A percentile compares a stretch with the other conserved stretches of the same genome.
phyloP scores from a whole-genome alignment of 2,329 filamentous ascomycete genomes.

The Massarina eburnea region DNA sequence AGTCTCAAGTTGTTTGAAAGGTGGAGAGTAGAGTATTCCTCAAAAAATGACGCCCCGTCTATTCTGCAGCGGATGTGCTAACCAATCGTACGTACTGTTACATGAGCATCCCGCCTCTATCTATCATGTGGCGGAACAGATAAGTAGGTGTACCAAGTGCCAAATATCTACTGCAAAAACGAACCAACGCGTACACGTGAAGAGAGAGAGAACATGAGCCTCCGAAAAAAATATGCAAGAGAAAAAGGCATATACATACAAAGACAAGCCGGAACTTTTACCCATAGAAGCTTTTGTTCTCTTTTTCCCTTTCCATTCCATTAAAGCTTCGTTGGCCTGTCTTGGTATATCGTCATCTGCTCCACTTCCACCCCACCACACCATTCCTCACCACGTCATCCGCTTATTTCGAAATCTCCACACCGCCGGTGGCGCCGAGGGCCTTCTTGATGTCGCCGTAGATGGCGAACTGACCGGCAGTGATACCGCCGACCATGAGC shows the following conservation, averaged over 20 bases:
- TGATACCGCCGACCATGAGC: constrained; percentile 67
- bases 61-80: constrained; percentile 32
- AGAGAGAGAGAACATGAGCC: constrained; percentile 22
- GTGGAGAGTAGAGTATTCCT: constrained; percentile 2
- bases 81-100: constrained; percentile 35
- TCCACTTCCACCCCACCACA: constrained; percentile 14
- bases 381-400: neutral
- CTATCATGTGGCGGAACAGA: constrained; percentile 16
- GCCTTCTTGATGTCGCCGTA: constrained; percentile 68
- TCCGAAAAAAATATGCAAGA: constrained; percentile 32
- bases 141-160: no score
- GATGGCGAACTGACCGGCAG: constrained; percentile 74
- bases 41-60: constrained; percentile 22
- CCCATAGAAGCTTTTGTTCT: constrained; percentile 19
- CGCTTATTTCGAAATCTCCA: constrained; percentile 31
- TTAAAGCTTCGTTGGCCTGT: constrained; percentile 26
- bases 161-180: constrained; percentile 32
- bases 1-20: neutral
- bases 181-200: constrained; percentile 30
- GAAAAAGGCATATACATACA: constrained; percentile 17
- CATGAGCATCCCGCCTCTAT: constrained; percentile 18
- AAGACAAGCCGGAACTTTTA: constrained; percentile 29
- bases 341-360: no score
- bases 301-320: constrained; percentile 1
- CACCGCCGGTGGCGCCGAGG: constrained; percentile 63